Evolutionary conservation across 129 eudicot species (phyloP).

Genomic region (Artemisia annua): DNA sequence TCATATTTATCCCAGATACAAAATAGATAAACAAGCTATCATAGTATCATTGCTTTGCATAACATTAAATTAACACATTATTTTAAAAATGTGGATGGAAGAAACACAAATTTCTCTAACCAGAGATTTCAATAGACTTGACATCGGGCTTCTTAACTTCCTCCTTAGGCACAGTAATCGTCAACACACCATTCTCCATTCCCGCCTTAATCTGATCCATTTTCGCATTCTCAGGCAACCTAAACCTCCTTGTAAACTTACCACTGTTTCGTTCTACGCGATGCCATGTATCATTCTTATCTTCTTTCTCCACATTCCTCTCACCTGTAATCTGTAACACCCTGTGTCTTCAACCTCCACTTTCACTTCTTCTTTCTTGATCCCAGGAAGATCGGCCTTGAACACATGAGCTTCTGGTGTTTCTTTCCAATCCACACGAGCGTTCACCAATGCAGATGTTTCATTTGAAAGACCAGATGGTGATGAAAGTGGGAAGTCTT

Average conservation of each 20-base stretch:
- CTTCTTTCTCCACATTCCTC: constrained; percentile 51
- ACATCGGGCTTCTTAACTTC: constrained; percentile 41
- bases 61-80: neutral
- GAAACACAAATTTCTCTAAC: neutral
- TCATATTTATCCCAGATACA: neutral
- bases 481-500: neutral
- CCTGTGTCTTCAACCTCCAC: constrained; percentile 39
- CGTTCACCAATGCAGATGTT: constrained; percentile 18
- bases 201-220: constrained; percentile 41
- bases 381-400: constrained; percentile 41
- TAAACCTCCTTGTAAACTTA: constrained; percentile 43
- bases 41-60: neutral
- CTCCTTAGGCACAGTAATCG: constrained; percentile 38
- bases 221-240: constrained; percentile 46
- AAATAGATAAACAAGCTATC: neutral
- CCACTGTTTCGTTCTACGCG: constrained; percentile 34
- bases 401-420: constrained; percentile 40
- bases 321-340: constrained; percentile 45
- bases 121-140: constrained; percentile 33
- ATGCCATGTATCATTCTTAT: constrained; percentile 38
- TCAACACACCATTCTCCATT: constrained; percentile 47
- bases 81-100: neutral
- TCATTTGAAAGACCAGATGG: neutral
- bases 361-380: constrained; percentile 41
- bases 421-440: constrained; percentile 42